Base-by-base conservation (phyloP, 345 rosid species). In the Erucastrum elatum region DNA sequence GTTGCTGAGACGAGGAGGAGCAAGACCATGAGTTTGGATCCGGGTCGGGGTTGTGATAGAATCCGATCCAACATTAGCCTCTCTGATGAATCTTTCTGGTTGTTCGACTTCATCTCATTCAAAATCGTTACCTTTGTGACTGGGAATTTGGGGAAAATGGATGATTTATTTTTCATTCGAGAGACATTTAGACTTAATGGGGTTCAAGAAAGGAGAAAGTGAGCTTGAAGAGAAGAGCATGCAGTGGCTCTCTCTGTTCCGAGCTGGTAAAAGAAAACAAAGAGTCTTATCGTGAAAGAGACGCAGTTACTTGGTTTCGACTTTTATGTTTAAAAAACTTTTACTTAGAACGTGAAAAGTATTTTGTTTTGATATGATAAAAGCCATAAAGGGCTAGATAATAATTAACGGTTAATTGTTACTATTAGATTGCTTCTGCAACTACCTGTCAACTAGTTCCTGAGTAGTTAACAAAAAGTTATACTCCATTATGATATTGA, bases 1-100 rank as follows among this genome's bases (percentile, higher is more conserved):
- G 96, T 84, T 66, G 84, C 86, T 41, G 96, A 88, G 82, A 91
- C 91, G 76, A 90, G 84, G 64, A 96, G 83, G 68, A 91, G 82
- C 81, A 87, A 86, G 2, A 91, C 80, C 90, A 96, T 81, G 69
- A 93, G 86, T 81, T 85, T 96, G 39, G 96, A 90, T 6, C 83
- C 68, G 77, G 90, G 83, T 68, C 96, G 85, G 61, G n/a, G n/a
- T n/a, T n/a, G n/a, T n/a, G n/a, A n/a, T n/a, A 89, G 79, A 71
- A 68, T 86, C 86, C 86, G 92, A 73, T 91, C 94, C 94, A 92
- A 88, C 2, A 80, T 79, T 29, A 85, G 55, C 70, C 87, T 91
- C 78, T 86, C 97, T 2, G 80, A 15, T 35, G 88, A 78, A 16
- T 81, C 81, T 61, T 81, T 81, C 33, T 59, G 62, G 26, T 61